These are phyloP conservation scores for Ottelia alismoides DNA, from an alignment of 106 monocot species.

Conservation along the genomic window DNA sequence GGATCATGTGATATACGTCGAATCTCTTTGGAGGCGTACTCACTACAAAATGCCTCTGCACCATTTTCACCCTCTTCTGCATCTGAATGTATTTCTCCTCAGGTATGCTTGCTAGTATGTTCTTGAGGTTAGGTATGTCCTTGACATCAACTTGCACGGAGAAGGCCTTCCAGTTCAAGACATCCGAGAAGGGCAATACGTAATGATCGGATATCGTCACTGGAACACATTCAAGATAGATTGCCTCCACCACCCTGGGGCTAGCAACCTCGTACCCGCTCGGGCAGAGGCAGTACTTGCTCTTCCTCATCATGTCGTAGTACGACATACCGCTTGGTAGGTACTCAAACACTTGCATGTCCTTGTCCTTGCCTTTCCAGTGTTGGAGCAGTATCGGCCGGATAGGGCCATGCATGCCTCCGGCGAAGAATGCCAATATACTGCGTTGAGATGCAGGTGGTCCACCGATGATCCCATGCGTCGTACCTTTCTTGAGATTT, in stretches of 20 bases:
- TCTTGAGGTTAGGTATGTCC: constrained; percentile 71
- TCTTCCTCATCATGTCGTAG: constrained; percentile 63
- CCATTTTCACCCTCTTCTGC: constrained; percentile 56
- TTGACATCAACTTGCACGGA: constrained; percentile 44
- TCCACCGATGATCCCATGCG: constrained; percentile 31
- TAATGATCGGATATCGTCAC: constrained; percentile 70
- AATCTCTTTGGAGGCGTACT: too few relatives aligned
- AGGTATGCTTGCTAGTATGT: constrained; percentile 49
- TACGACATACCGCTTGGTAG: constrained; percentile 51
- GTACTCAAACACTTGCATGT: constrained; percentile 63
- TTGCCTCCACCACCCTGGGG: constrained; percentile 77
- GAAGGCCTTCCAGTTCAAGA: constrained; percentile 74
- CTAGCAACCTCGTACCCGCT: constrained; percentile 94
- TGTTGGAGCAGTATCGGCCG: constrained; percentile 51
- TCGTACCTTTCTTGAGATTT: constrained; percentile 31
- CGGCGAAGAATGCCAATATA: constrained; percentile 82
- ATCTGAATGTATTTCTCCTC: constrained; percentile 56
- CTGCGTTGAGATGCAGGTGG: constrained; percentile 41
- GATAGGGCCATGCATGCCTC: constrained; percentile 68
- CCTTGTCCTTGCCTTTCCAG: constrained; percentile 59
- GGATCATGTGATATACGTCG: too few relatives aligned
- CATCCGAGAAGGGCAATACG: constrained; percentile 66
- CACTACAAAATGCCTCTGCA: too few relatives aligned
- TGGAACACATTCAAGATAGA: constrained; percentile 82
- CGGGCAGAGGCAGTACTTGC: constrained; percentile 86